Evolutionary conservation across 1,284 basidiomycete genomes (phyloP).

Genomic region (Apiotrichum laibachii): DNA sequence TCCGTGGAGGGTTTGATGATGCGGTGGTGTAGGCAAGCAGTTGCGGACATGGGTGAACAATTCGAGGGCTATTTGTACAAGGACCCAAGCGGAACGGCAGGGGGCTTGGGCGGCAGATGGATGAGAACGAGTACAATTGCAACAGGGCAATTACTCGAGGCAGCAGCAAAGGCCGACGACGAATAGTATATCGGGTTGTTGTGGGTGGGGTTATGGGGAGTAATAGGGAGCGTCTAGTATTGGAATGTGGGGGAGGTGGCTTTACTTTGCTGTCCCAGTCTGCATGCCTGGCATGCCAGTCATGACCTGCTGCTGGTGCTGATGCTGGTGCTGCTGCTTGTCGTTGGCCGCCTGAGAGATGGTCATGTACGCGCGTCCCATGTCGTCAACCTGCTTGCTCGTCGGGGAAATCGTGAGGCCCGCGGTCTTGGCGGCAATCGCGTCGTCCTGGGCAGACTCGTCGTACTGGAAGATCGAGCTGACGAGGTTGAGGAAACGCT

Average conservation of each 20-base stretch:
- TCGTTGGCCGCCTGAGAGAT: slow-evolving; percentile 47
- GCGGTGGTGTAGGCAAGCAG: neutral
- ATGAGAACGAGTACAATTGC: neutral
- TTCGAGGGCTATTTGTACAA: slow-evolving; percentile 4
- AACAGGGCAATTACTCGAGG: neutral
- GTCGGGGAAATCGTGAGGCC: slow-evolving; percentile 1
- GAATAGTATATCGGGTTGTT: neutral
- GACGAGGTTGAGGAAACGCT: slow-evolving; percentile 34
- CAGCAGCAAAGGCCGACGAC: neutral
- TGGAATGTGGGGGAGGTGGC: neutral
- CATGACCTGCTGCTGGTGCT: slow-evolving; percentile 3
- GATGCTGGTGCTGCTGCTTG: slow-evolving; percentile 17
- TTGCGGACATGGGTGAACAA: neutral
- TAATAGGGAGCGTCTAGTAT: neutral
- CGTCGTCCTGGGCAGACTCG: slow-evolving; percentile 20
- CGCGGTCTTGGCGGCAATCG: slow-evolving; percentile 15
- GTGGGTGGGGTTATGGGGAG: neutral
- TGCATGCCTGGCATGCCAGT: neutral
- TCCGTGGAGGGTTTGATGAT: neutral
- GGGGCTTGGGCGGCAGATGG: neutral
- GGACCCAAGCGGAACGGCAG: neutral
- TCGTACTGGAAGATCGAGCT: slow-evolving; percentile 36
- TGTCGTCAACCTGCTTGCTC: slow-evolving; percentile 8
- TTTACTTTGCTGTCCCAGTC: slow-evolving; percentile 2
- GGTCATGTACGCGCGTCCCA: slow-evolving; percentile 45